Evolutionary conservation across 345 rosid genomes (phyloP), one percentile per base, ranked within the genome.

Genomic region (Acer yangbiense): DNA sequence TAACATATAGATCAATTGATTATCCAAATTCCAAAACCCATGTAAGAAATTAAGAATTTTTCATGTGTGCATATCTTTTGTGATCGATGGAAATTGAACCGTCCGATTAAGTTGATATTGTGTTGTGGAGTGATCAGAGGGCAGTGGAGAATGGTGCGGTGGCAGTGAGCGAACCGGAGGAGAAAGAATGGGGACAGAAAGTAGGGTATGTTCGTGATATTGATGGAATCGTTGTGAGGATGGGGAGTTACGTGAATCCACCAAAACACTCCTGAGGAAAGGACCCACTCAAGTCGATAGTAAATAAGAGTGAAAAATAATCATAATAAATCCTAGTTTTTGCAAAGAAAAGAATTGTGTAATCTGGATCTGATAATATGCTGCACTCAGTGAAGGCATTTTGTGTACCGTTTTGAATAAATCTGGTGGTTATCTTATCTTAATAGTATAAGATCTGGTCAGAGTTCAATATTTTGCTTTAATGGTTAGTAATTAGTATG

Each of bases 161-260:
- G 65, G 64, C 89, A 0, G 90, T 90, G 83, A 90, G 97, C 78
- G 13, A 81, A 75, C 98, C 94, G 0, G 95, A 87, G 86, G 81
- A 89, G 68, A 91, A 89, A 77, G 93, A 95, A 71, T 95, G 98
- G 98, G 95, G 94, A 3, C 98, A 95, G 85, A 93, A 78, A 77
- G 97, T 91, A 2, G 98, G 97, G 6, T 91, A 95, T 76, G 97
- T 91, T 62, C 92, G 95, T 20, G 97, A 95, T 73, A 71, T 88
- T 10, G 88, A 95, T 66, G 98, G 98, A 7, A 87, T 83, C 25
- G 90, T 87, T 9, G 89, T 90, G 58, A 85, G 94, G 60, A 78
- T 95, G 73, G 97, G 98, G 14, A 90, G 93, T 84, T 69, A 82
- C 69, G 98, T 90, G 7, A 76, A 82, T 46, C 79, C 91, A 1